Evolutionary conservation across 495 filamentous ascomycete genomes (phyloP), one percentile per base, ranked within the genome.

Genomic region (Pseudomonodictys pantanalensis): DNA sequence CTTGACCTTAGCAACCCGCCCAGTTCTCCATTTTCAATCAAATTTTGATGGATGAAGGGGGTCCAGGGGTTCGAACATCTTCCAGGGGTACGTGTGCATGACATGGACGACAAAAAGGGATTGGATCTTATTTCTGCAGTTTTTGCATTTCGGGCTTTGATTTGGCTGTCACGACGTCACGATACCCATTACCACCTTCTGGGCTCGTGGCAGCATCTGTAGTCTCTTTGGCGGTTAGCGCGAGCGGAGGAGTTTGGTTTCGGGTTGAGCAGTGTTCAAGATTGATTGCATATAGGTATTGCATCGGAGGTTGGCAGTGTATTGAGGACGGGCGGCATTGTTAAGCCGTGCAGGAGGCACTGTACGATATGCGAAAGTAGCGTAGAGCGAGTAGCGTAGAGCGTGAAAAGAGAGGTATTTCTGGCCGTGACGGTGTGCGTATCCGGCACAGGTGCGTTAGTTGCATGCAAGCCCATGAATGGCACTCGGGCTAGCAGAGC

Each of bases 21-120:
- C 22, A 59, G 55, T 44, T 64, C 61, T 5, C 61, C 61, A 11
- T 64, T 64, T 32, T 64, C 61, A 50, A 50, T 64, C 8, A 64
- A 64, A 26, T 64, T 64, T 25, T 64, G 50, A 43, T 20, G 23
- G 39, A 50, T 39, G 11, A 22, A n/a, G 10, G 18, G 11, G 15
- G 23, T 29, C n/a, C 29, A 17, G 39, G 23, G 8, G 44, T 22
- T 1, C 7, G 11, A n/a, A n/a, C n/a, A 18, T 50, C 18, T 48
- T 15, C 7, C 17, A 35, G 51, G 54, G 17, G 32, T 18, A 42
- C 43, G 38, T 7, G 39, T 60, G 49, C 29, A 52, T 48, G 58
- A 62, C 10, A 42, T 53, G n/a, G 57, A 54, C 46, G 42, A 54
- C 20, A 53, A 52, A 51, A 53, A 38, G 28, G 58, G 24, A 26